phyloP scores from a whole-genome alignment of 106 monocot species.

The Narthecium ossifragum region DNA sequence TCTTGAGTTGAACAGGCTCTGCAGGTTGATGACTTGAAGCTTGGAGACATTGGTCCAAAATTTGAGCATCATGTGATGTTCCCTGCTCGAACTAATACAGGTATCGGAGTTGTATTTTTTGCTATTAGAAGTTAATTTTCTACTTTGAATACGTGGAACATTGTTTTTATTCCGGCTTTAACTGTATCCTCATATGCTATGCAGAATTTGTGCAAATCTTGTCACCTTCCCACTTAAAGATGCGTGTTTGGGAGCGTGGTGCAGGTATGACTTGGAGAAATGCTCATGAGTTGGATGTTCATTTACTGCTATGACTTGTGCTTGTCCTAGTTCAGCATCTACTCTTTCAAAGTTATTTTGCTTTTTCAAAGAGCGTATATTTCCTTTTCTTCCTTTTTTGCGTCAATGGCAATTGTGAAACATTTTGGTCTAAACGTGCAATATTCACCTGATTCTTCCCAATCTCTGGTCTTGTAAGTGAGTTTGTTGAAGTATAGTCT shows the following conservation, averaged over 20 bases:
- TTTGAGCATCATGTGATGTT: constrained; percentile 98
- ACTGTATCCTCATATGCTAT: constrained; percentile 13
- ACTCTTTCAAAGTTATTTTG: no score
- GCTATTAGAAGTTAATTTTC: background rate
- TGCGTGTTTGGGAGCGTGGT: constrained; percentile 99
- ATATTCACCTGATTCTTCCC: no score
- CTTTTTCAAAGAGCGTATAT: no score
- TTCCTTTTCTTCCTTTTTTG: no score
- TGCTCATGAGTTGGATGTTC: no score
- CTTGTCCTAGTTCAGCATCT: no score
- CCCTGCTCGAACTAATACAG: constrained; percentile 95
- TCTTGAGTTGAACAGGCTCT: constrained; percentile 33
- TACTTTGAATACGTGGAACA: background rate
- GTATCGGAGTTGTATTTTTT: constrained; percentile 23
- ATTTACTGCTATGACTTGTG: no score
- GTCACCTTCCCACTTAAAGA: constrained; percentile 93
- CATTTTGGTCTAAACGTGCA: no score
- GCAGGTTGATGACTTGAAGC: constrained; percentile 75
- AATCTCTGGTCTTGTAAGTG: no score
- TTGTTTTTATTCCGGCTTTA: background rate
- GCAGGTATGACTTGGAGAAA: constrained; percentile 60
- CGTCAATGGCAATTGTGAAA: no score
- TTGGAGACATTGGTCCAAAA: constrained; percentile 83
- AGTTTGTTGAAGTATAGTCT: no score
- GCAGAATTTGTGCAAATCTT: constrained; percentile 91